These are phyloP conservation scores for Yamadazyma buinensis DNA, from an alignment of 1,139 yeast species.

Conservation along the genomic window DNA sequence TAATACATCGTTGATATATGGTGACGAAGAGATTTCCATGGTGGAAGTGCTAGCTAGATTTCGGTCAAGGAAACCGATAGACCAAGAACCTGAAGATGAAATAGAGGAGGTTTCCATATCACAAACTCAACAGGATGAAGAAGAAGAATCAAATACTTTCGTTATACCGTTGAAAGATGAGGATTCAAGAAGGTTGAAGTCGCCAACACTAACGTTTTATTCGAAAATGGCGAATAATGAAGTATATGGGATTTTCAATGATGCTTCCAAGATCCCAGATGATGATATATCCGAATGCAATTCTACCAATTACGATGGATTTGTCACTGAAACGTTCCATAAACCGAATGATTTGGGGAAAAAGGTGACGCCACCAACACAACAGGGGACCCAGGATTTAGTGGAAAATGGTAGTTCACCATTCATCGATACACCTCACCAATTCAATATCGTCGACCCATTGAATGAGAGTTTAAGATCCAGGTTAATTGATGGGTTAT, in stretches of 20 bases:
- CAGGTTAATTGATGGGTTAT: conserved; percentile 20
- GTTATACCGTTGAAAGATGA: conserved; percentile 34
- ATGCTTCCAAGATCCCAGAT: conserved; percentile 42
- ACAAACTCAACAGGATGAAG: too few relatives aligned
- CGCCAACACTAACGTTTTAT: conserved; percentile 78
- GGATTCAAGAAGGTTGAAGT: conserved; percentile 29
- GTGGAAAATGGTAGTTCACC: conserved; percentile 40
- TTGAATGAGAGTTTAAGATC: conserved; percentile 22
- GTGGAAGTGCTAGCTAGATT: conserved; percentile 51
- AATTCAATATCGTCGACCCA: conserved; percentile 25
- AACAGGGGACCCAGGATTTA: conserved; percentile 6
- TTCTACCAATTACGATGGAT: conserved; percentile 44
- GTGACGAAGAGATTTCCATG: conserved; percentile 45
- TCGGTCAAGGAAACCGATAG: too few relatives aligned
- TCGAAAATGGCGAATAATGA: conserved; percentile 77
- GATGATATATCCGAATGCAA: conserved; percentile 24
- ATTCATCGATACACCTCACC: conserved; percentile 38
- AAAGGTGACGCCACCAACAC: too few relatives aligned
- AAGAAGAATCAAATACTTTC: conserved; percentile 21
- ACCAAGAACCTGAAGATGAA: too few relatives aligned
- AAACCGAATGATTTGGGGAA: conserved; percentile 5
- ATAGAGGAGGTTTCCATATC: too few relatives aligned
- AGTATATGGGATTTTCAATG: conserved; percentile 72
- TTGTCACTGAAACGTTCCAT: conserved; percentile 49
- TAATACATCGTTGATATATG: conserved; percentile 55